A percentile compares a stretch with the other conserved stretches of the same genome.
These are phyloP conservation scores for Saturnispora sanitii DNA, from an alignment of 805 yeast genomes.

Conservation along the genomic window DNA sequence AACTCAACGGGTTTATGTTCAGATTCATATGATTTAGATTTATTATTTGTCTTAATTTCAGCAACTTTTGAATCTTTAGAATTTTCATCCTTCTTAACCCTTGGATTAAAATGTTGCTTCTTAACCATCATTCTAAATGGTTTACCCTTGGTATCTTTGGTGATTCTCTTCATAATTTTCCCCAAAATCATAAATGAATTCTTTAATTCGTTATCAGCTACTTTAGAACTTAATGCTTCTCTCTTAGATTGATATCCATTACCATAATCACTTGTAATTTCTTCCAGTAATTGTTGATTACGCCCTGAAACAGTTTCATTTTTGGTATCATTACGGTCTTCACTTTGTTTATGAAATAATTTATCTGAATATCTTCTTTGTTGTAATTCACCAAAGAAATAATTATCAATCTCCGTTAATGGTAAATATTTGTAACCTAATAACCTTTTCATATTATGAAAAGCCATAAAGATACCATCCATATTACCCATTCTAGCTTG, in stretches of 20 bases:
- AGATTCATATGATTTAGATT: neutral
- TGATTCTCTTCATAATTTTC: conserved; percentile 33
- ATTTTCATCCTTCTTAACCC: no score
- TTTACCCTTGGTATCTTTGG: conserved; percentile 22
- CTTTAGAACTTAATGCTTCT: conserved; percentile 32
- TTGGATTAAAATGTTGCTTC: conserved; percentile 7
- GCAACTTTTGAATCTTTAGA: neutral
- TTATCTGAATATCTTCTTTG: conserved; percentile 2
- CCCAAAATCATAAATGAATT: conserved; percentile 45
- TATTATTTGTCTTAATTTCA: neutral
- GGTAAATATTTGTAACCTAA: conserved; percentile 91
- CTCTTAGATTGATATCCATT: conserved; percentile 25
- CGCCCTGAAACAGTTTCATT: neutral
- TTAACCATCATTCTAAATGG: conserved; percentile 30
- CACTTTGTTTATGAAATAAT: conserved; percentile 1
- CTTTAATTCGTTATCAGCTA: conserved; percentile 64
- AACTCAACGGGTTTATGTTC: conserved; percentile 7
- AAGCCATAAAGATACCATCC: conserved; percentile 94
- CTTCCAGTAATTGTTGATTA: conserved; percentile 11
- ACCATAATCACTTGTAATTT: conserved; percentile 20
- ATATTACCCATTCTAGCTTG: conserved; percentile 93
- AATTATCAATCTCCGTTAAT: conserved; percentile 56
- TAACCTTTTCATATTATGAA: conserved; percentile 68
- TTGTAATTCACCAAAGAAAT: conserved; percentile 37
- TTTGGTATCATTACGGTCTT: neutral